These are phyloP conservation scores for Wickerhamomyces kurtzmanii DNA, from an alignment of 805 yeast genomes.

Conservation along the genomic window DNA sequence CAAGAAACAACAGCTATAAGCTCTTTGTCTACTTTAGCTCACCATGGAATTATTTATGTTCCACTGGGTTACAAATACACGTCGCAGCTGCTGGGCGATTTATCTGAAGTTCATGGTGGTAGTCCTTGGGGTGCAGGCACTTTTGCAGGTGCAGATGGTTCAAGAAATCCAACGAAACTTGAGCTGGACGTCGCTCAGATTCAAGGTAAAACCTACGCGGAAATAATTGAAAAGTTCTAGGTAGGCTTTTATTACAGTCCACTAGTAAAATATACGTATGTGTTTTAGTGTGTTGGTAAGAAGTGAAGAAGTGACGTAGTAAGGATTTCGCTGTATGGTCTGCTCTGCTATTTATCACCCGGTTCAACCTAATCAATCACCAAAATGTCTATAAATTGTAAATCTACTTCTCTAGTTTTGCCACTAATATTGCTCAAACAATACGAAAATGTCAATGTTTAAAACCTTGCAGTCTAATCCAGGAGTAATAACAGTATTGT, in stretches of 20 bases:
- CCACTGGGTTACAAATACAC: constrained; percentile 66
- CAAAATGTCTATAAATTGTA: no score
- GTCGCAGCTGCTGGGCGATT: constrained; percentile 43
- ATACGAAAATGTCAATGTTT: constrained; percentile 41
- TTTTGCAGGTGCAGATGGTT: constrained; percentile 66
- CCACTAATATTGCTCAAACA: background rate
- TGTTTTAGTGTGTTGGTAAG: no score
- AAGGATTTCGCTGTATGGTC: no score
- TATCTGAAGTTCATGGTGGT: constrained; percentile 70
- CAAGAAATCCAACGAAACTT: constrained; percentile 52
- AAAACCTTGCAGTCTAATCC: constrained; percentile 34
- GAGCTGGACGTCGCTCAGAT: constrained; percentile 54
- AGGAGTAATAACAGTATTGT: constrained; percentile 37
- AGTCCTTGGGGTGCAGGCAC: constrained; percentile 87
- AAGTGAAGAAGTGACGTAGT: no score
- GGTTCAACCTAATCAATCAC: no score
- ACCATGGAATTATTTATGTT: constrained; percentile 70
- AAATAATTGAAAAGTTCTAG: constrained; percentile 27
- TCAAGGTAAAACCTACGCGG: constrained; percentile 63
- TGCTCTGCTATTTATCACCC: no score
- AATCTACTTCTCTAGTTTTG: background rate
- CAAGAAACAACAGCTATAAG: constrained; percentile 63
- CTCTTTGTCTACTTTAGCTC: constrained; percentile 49
- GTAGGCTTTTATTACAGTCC: no score
- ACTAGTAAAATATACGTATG: no score